Percentiles rank a stretch among this genome's conserved stretches.
Evolutionary conservation across 345 rosid species (phyloP).

Genomic region (Jatropha curcas): DNA sequence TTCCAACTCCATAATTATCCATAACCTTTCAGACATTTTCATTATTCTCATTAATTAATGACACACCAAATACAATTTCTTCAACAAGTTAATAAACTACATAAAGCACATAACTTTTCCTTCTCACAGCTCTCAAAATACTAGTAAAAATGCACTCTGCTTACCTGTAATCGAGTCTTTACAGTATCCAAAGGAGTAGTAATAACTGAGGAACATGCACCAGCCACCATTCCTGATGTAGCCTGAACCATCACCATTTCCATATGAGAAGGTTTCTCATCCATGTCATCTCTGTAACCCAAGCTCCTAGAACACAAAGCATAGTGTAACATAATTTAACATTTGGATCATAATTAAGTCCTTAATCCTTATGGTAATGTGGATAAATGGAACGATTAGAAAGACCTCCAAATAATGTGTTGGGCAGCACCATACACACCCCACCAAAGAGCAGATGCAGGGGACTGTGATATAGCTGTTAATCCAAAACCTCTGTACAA

Average conservation of each 20-base stretch:
- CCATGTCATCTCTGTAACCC: slow-evolving; percentile 44
- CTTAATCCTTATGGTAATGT: neutral
- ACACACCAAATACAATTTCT: neutral
- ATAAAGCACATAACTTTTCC: neutral
- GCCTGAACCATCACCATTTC: slow-evolving; percentile 64
- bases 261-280: slow-evolving; percentile 55
- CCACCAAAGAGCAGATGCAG: slow-evolving; percentile 75
- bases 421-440: slow-evolving; percentile 60
- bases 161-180: slow-evolving; percentile 69
- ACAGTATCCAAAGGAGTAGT: slow-evolving; percentile 66
- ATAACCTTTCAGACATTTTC: slow-evolving; percentile 43
- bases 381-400: neutral
- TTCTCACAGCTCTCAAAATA: neutral
- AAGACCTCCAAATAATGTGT: slow-evolving; percentile 58
- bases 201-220: slow-evolving; percentile 59
- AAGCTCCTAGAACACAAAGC: slow-evolving; percentile 41
- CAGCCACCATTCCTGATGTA: slow-evolving; percentile 56
- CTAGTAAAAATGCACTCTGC: neutral
- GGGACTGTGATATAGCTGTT: slow-evolving; percentile 50
- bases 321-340: too few species aligned
- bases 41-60: neutral
- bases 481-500: slow-evolving; percentile 67
- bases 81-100: neutral
- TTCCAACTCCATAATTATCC: slow-evolving; percentile 57
- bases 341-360: neutral